Percentiles rank a stretch among this genome's conserved stretches.
Evolutionary conservation across 1,284 basidiomycete genomes (phyloP).

Genomic region (Mixia osmundae): DNA sequence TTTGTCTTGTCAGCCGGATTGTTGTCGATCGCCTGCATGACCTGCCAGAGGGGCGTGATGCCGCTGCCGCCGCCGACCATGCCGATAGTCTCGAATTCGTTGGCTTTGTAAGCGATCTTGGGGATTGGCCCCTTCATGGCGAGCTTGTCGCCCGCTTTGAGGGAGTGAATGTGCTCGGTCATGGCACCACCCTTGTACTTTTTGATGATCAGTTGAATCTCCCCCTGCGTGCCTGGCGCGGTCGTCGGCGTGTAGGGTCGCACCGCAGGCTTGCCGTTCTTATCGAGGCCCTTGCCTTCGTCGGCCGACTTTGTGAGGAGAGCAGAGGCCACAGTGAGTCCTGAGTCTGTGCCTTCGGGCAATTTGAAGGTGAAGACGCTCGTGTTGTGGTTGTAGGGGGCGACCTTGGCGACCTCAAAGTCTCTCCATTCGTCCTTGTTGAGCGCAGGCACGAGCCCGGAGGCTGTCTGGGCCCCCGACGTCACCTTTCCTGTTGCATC

Average conservation of each 20-base stretch:
- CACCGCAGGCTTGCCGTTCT: slow-evolving; percentile 60
- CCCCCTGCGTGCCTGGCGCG: slow-evolving; percentile 39
- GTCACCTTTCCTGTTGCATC: too few species aligned
- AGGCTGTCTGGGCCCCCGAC: not conserved
- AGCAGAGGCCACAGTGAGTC: slow-evolving; percentile 42
- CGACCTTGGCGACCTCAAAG: slow-evolving; percentile 59
- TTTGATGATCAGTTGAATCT: slow-evolving; percentile 64
- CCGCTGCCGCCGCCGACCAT: slow-evolving; percentile 51
- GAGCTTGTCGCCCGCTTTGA: slow-evolving; percentile 54
- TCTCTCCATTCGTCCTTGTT: slow-evolving; percentile 25
- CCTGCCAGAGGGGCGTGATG: slow-evolving; percentile 29
- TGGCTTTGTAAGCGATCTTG: slow-evolving; percentile 35
- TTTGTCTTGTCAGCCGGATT: slow-evolving; percentile 71
- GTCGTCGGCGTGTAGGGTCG: slow-evolving; percentile 34
- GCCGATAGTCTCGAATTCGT: slow-evolving; percentile 62
- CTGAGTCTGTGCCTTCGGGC: slow-evolving; percentile 51
- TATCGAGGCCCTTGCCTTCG: slow-evolving; percentile 36
- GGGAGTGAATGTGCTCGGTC: slow-evolving; percentile 22
- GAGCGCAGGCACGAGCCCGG: not conserved
- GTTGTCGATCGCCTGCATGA: slow-evolving; percentile 19
- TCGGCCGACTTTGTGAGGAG: slow-evolving; percentile 28
- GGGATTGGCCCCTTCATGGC: slow-evolving; percentile 64
- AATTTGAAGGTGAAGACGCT: slow-evolving; percentile 67
- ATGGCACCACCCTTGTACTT: slow-evolving; percentile 29
- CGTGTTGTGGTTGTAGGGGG: slow-evolving; percentile 82